Evolutionary conservation across 2,329 filamentous ascomycete species (phyloP).

Genomic region (Penicillium sp.): DNA sequence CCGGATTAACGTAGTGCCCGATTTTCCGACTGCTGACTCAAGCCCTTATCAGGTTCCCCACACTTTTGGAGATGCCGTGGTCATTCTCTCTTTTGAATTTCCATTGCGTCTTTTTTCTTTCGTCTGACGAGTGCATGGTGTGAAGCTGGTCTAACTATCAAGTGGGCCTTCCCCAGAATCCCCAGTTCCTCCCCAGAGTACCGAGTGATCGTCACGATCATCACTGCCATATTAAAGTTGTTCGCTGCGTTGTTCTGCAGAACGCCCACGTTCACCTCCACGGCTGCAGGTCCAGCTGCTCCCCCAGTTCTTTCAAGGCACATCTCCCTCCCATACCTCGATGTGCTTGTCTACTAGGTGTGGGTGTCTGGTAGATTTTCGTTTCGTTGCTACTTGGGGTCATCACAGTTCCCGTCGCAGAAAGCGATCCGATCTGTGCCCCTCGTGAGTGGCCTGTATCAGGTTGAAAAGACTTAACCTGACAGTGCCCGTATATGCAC

Average conservation of each 20-base stretch:
- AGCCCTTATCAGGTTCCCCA: conserved; percentile 30
- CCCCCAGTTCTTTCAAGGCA: conserved; percentile 15
- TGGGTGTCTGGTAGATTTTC: conserved; percentile 42
- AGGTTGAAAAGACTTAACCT: conserved; percentile 6
- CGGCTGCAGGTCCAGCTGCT: conserved; percentile 20
- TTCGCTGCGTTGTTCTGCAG: conserved; percentile 13
- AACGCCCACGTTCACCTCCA: conserved; percentile 3
- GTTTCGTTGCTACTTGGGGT: conserved; percentile 40
- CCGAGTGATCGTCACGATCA: conserved; percentile 14
- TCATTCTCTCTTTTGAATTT: conserved; percentile 10
- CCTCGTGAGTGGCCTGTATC: conserved; percentile 11
- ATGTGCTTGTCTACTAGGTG: conserved; percentile 40
- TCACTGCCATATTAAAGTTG: conserved; percentile 13
- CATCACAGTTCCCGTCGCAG: conserved; percentile 33
- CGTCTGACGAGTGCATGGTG: conserved; percentile 7
- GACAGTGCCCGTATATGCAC: conserved; percentile 36
- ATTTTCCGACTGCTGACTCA: conserved; percentile 22
- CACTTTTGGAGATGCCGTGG: conserved; percentile 25
- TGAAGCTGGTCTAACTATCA: background rate
- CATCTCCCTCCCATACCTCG: conserved; percentile 36
- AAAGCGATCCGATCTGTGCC: conserved; percentile 24
- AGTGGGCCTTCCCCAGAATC: conserved; percentile 14
- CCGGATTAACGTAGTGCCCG: conserved; percentile 7
- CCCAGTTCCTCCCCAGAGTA: conserved; percentile 1
- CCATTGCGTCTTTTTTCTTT: conserved; percentile 5